Conservation (phyloP, 352 stramenopile species). For the Phytophthora tentaculata region DNA sequence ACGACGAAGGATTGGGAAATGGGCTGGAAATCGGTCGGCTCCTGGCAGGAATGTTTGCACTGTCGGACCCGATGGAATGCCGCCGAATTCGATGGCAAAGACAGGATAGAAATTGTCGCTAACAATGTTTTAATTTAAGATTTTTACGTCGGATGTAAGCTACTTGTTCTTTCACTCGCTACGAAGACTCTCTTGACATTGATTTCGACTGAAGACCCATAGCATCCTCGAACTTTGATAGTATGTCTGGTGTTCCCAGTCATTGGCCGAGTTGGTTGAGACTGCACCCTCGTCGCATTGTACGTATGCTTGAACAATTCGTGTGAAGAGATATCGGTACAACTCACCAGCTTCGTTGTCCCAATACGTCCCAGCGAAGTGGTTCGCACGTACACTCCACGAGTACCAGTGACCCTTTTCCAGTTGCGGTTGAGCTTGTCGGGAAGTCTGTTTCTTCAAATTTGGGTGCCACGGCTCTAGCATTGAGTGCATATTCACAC, state of each 20-base stretch:
- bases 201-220: constrained; percentile 11
- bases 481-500: constrained; percentile 71
- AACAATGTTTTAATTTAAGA: no score
- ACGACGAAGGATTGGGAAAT: constrained; percentile 14
- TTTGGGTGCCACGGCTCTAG: constrained; percentile 58
- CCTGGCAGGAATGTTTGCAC: constrained; percentile 17
- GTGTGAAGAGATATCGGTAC: constrained; percentile 62
- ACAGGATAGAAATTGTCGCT: not conserved
- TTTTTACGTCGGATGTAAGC: no score
- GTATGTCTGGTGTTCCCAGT: not conserved
- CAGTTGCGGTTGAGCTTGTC: constrained; percentile 16
- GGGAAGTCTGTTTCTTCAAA: constrained; percentile 12
- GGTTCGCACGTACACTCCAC: constrained; percentile 63
- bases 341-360: constrained; percentile 55
- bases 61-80: constrained; percentile 25
- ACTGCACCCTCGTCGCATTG: not conserved
- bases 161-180: constrained; percentile 6
- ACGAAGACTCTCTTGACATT: constrained; percentile 16
- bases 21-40: constrained; percentile 2
- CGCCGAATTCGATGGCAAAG: constrained; percentile 18
- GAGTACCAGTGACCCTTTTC: constrained; percentile 66
- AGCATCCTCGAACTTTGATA: not conserved
- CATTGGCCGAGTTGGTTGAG: not conserved
- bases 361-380: constrained; percentile 64
- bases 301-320: constrained; percentile 55